Conservation (phyloP, 2,329 filamentous ascomycete species). For the Pestalotiopsis sp. region DNA sequence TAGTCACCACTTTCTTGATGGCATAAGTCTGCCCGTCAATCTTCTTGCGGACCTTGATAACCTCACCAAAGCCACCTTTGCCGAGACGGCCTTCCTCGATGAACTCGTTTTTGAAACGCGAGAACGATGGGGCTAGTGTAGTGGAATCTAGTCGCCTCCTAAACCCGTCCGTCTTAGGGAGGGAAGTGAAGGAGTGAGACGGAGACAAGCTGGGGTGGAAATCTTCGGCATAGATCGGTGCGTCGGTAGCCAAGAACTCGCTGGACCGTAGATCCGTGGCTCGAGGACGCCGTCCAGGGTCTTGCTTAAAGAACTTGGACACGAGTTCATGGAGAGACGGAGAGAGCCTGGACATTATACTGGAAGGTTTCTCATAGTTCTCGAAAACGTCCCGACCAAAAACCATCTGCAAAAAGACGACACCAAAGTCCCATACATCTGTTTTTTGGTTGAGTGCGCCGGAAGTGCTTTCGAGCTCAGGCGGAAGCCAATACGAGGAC, state of each 20-base stretch:
- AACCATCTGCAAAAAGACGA: constrained; percentile 90
- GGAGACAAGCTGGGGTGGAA: constrained; percentile 38
- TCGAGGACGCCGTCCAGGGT: constrained; percentile 80
- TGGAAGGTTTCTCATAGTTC: constrained; percentile 76
- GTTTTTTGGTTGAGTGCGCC: constrained; percentile 72
- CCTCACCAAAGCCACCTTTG: constrained; percentile 93
- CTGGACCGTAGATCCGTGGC: constrained; percentile 72
- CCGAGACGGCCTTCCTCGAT: constrained; percentile 86
- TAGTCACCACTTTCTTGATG: constrained; percentile 92
- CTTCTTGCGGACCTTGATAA: constrained; percentile 93
- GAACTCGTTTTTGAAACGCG: constrained; percentile 86
- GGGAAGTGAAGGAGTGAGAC: constrained; percentile 40
- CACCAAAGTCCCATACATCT: constrained; percentile 93
- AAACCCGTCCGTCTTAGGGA: constrained; percentile 42
- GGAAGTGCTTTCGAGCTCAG: constrained; percentile 67
- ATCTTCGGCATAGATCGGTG: constrained; percentile 55
- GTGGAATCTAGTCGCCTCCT: constrained; percentile 62
- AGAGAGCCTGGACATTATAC: constrained; percentile 68
- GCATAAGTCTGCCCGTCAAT: constrained; percentile 92
- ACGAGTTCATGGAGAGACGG: constrained; percentile 77
- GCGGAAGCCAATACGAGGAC: constrained; percentile 80
- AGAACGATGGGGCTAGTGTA: constrained; percentile 53
- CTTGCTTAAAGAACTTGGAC: constrained; percentile 78
- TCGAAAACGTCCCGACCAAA: constrained; percentile 78
- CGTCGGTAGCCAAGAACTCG: constrained; percentile 66